These are phyloP conservation scores for Smithsoniella earleae DNA, from an alignment of 163 green algal species.

Conservation along the genomic window DNA sequence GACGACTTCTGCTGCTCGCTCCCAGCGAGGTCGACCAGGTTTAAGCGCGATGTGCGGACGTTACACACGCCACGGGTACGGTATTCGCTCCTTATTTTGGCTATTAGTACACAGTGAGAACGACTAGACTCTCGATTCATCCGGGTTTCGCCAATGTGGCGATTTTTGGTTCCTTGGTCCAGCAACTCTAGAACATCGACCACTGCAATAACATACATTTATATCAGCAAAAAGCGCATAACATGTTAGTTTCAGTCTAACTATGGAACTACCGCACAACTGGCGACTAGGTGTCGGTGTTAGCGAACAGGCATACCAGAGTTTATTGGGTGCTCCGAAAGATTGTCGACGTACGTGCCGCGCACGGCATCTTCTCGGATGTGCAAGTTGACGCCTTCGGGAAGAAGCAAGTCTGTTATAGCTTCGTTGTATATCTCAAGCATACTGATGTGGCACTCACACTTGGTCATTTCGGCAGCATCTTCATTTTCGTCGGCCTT, in stretches of 20 bases:
- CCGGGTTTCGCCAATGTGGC: constrained; percentile 42
- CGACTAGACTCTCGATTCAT: constrained; percentile 52
- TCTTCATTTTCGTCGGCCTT: background rate
- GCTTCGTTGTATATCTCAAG: constrained; percentile 60
- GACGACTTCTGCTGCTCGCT: constrained; percentile 43
- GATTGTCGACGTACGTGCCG: constrained; percentile 30
- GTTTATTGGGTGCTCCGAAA: background rate
- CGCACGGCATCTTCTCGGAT: constrained; percentile 21
- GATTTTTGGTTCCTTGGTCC: constrained; percentile 44
- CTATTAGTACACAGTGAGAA: constrained; percentile 54
- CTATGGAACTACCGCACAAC: no score
- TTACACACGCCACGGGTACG: constrained; percentile 33
- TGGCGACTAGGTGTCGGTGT: no score
- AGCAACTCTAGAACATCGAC: constrained; percentile 36
- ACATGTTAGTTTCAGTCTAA: no score
- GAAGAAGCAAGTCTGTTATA: background rate
- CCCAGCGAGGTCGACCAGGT: constrained; percentile 53
- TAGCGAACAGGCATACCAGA: background rate
- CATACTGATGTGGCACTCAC: constrained; percentile 34
- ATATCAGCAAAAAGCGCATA: no score
- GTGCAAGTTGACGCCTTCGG: constrained; percentile 33
- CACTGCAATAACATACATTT: no score
- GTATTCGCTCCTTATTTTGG: constrained; percentile 42
- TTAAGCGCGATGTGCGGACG: constrained; percentile 37
- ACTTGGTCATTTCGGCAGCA: background rate